Evolutionary conservation across 148 eudicot species (phyloP), one percentile per base, ranked within the genome.

Genomic region (Nepenthes gracilis): DNA sequence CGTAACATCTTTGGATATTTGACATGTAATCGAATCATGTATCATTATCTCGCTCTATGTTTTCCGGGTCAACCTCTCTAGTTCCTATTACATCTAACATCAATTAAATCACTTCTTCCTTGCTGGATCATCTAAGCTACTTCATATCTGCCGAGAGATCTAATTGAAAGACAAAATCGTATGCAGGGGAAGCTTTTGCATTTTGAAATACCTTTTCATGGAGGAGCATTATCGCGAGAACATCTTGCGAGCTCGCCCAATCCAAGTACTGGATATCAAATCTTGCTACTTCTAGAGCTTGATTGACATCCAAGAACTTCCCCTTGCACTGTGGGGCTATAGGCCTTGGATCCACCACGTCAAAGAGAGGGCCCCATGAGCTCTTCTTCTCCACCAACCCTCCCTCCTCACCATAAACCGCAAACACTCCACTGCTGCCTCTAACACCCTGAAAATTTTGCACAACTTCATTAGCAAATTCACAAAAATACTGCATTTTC

Each of bases 171-270:
- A 5, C 53, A 49, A 49, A 49, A 49, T 49, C 4, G 11, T 12
- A 49, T 12, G 6, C 53, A 5, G 53, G 53, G 6, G 11, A 40
- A 40, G 6, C 4, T 3, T 40, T 8, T 40, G 45, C 45, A 40
- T 40, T 40, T 40, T 49, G 53, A n/a, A 49, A 11, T 9, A 93
- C 98, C 96, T 93, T 88, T 54, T 93, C 95, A 62, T 93, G 98
- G 43, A 93, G 84, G 57, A 85, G 76, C 95, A 93, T 86, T 47
- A 93, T 93, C 5, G 89, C 69, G 50, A 93, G 95, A 49, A 93
- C 80, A 78, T 93, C 98, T 65, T 93, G 96, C 2, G 81, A 53
- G 98, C 98, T 58, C 93, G 83, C 23, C 96, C 98, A 93, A 79
- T 93, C 98, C 58, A 84, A 84, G 65, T 93, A 93, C 35, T 93